Base-by-base conservation (phyloP, 176 grass and related monocot species). In the Bothriochloa decipiens region DNA sequence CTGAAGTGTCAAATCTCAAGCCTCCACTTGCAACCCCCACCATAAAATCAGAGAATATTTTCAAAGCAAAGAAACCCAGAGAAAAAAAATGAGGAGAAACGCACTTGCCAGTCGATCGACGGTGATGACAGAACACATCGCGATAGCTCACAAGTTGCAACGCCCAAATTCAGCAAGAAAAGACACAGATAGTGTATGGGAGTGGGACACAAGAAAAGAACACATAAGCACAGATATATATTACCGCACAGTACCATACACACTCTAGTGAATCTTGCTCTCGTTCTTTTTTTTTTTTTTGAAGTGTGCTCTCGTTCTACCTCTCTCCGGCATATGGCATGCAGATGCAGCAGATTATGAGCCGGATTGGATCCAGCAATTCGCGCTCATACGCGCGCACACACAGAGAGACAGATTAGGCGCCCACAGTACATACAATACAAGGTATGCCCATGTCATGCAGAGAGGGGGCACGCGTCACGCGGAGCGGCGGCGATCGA, bases 351-450 rank as follows among this genome's bases (percentile, higher is more conserved):
- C 11, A 46, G 65, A 35, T 58, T 82, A 14, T 36, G 74, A 18
- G 42, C 4, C 16, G 15, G 53, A 82, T 82, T 74, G 65, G 47
- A 67, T 63, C 27, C 49, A 80, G 63, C 8, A 50, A 47, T 68
- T 67, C 45, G 49, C 35, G 35, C 35, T 36, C 35, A 36, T 36
- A 36, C 41, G 14, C 20, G 47, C 28, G 50, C 49, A 4, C 18
- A 65, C 58, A 35, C 66, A 42, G 29, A 32, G 29, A 32, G 42
- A 33, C 58, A 74, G 42, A 83, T 84, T 79, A 17, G 39, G 11
- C 0, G 23, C 61, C 13, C 25, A 86, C 20, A 8, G 63, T 55
- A 87, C 85, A 87, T 91, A 81, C 89, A 76, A 91, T 91, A 91
- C 81, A 64, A 29, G 32, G 69, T 22, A 70, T 81, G 20, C 16